Percentiles rank a stretch among this genome's conserved stretches.
phyloP scores from a whole-genome alignment of 352 stramenopile genomes.

The Pythium chondricola region DNA sequence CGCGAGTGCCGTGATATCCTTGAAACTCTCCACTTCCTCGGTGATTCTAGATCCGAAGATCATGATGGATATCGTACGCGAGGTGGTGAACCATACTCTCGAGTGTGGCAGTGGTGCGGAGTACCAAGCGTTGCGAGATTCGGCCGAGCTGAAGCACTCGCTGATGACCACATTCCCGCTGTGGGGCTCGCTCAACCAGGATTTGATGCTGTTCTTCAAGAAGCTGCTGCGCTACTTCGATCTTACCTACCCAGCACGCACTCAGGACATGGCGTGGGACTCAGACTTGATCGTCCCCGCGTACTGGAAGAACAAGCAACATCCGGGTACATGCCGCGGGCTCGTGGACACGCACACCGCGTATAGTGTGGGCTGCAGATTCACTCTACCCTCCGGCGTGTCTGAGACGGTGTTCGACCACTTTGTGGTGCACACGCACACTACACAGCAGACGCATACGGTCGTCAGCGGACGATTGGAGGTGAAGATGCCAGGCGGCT shows the following conservation, averaged over 20 bases:
- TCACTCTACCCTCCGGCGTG: not conserved
- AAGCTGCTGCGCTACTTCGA: not conserved
- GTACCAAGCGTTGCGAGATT: not conserved
- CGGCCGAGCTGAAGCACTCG: not conserved
- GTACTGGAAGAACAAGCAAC: not conserved
- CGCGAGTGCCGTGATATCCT: not conserved
- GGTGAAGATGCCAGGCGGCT: too few species aligned
- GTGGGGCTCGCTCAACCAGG: not conserved
- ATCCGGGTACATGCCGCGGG: not conserved
- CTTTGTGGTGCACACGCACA: not conserved
- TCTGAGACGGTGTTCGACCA: not conserved
- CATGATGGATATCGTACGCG: constrained; percentile 13
- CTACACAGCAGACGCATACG: too few species aligned
- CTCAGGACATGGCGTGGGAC: not conserved
- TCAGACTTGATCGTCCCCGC: not conserved
- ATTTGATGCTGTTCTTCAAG: constrained; percentile 13
- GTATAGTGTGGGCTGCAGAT: too few species aligned
- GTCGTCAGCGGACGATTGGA: too few species aligned
- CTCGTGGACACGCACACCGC: too few species aligned
- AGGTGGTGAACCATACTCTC: not conserved
- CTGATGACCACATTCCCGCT: not conserved
- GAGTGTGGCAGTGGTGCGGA: not conserved
- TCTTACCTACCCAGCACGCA: not conserved
- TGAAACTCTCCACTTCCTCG: not conserved
- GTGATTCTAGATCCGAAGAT: constrained; percentile 12